Base-by-base conservation (phyloP, 768 basidiomycete species). In the Trametes gibbosa region DNA sequence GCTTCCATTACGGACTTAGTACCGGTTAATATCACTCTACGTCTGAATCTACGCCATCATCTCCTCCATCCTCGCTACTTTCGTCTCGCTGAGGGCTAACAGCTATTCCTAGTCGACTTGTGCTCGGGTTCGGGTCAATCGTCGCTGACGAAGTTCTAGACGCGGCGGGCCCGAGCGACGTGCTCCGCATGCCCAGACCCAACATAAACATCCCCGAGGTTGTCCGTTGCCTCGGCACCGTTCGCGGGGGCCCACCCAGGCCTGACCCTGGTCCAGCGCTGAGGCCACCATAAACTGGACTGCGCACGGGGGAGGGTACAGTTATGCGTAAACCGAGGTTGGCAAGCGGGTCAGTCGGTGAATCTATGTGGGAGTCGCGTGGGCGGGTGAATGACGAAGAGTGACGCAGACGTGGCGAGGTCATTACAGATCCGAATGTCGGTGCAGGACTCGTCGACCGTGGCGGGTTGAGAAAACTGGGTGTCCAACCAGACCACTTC, bases 351-450 rank as follows among this genome's bases (percentile, higher is more conserved):
- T 81, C 76, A 2, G 40, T 24, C 6, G 53, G 41, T 12, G 50
- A 46, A 19, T 61, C 50, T 24, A 27, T 32, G n/a, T 59, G 56
- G 12, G 51, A 46, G 19, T 61, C 59, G 49, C 71, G 59, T 47
- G 70, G 69, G 60, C 56, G 53, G 49, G 68, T 64, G 53, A 76
- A 59, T 12, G 84, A 83, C 0, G 76, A 70, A 0, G 79, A 73
- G 49, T 81, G 84, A n/a, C 81, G 75, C 21, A 83, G 68, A 17
- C 81, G 76, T 2, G 86, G 86, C 12, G 79, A 81, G 1, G 86
- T 87, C 79, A 90, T 87, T 39, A 89, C 80, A 34, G 81, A 75
- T 13, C 89, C 88, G 66, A 90, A 90, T 29, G 86, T 89, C n/a
- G 43, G 80, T 14, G 76, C 74, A 4, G 78, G 78, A 63, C 72